phyloP scores from a whole-genome alignment of 225 moss, liverwort and hornwort genomes.

The Sphagnum contortum region DNA sequence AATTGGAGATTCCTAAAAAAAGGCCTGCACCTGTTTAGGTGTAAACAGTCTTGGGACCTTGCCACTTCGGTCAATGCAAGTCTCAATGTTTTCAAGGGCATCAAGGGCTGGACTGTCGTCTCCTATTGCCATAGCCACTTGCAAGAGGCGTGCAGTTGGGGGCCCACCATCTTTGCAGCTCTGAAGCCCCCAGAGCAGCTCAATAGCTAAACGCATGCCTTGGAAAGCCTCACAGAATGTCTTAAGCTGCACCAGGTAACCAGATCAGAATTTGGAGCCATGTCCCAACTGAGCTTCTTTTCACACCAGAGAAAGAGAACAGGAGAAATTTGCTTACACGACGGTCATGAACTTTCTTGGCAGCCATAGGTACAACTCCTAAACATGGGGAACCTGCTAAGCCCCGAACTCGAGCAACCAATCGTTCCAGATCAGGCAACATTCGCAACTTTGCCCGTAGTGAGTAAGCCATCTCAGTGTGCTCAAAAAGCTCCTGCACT shows the following conservation, averaged over 20 bases:
- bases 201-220: slow-evolving; percentile 62
- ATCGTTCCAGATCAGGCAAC: slow-evolving; percentile 80
- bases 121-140: slow-evolving; percentile 22
- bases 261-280: not conserved
- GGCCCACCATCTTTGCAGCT: slow-evolving; percentile 24
- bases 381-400: slow-evolving; percentile 58
- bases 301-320: not conserved
- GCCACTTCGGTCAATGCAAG: slow-evolving; percentile 32
- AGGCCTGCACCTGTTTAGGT: not conserved
- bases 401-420: slow-evolving; percentile 70
- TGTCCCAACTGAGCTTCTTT: not conserved
- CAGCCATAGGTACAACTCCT: slow-evolving; percentile 64
- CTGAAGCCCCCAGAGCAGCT: slow-evolving; percentile 38
- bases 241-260: slow-evolving; percentile 45
- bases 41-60: slow-evolving; percentile 20
- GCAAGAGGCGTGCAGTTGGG: slow-evolving; percentile 33
- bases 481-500: slow-evolving; percentile 58
- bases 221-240: slow-evolving; percentile 59
- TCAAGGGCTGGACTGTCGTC: slow-evolving; percentile 17
- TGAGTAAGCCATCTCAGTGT: slow-evolving; percentile 46
- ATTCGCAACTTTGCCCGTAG: slow-evolving; percentile 49
- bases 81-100: slow-evolving; percentile 32
- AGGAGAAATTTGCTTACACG: slow-evolving; percentile 30
- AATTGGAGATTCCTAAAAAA: no score
- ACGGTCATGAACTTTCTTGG: slow-evolving; percentile 70